phyloP scores from a whole-genome alignment of 176 grass and related monocot genomes.

The Elymus sibiricus region DNA sequence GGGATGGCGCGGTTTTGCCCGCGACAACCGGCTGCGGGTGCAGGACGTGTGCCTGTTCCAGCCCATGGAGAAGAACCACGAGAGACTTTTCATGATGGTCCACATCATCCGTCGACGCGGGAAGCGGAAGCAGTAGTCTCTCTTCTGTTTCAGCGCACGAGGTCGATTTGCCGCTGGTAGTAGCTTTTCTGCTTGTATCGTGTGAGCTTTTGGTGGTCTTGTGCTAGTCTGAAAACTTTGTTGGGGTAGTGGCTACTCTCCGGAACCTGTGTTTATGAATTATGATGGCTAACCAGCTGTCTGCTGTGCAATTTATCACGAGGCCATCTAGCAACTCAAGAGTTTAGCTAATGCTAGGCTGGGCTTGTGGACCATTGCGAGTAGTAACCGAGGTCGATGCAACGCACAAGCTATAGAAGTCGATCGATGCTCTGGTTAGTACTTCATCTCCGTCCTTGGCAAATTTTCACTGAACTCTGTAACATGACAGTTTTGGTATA shows the following conservation, averaged over 20 bases:
- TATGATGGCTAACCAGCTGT: too few species aligned
- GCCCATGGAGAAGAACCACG: not conserved
- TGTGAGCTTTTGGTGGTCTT: too few species aligned
- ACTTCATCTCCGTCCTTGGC: not conserved
- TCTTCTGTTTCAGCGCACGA: not conserved
- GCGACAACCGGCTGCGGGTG: not conserved
- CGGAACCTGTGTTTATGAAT: too few species aligned
- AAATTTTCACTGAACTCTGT: not conserved
- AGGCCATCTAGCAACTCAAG: too few species aligned
- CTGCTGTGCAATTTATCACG: too few species aligned
- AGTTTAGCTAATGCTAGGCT: too few species aligned
- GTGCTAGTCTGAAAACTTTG: too few species aligned
- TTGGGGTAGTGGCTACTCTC: too few species aligned
- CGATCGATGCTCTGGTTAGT: not conserved
- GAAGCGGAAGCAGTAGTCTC: not conserved
- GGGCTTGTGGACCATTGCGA: too few species aligned
- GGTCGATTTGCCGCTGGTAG: not conserved
- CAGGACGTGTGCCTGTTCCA: not conserved
- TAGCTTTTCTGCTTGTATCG: too few species aligned
- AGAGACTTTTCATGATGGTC: not conserved
- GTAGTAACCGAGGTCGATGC: too few species aligned
- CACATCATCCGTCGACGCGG: not conserved
- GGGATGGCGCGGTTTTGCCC: not conserved
- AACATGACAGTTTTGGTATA: not conserved
- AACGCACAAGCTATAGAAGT: conserved; percentile 48